A percentile compares a stretch with the other conserved stretches of the same genome.
phyloP scores from a whole-genome alignment of 2,329 filamentous ascomycete genomes.

The Dactylonectria estremocensis region DNA sequence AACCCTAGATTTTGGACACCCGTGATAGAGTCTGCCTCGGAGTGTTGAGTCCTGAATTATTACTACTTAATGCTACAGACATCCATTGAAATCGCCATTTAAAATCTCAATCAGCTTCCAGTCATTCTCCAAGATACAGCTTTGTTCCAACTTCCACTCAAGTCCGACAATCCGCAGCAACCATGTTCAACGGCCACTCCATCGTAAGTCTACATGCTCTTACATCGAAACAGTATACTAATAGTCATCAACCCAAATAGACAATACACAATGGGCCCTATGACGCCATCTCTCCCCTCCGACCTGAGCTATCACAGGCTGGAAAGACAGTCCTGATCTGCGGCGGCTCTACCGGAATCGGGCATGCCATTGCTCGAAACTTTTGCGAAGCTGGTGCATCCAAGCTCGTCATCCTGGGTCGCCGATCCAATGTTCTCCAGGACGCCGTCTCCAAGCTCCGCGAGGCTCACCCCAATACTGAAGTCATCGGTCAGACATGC shows the following conservation, averaged over 20 bases:
- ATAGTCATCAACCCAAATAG: neutral
- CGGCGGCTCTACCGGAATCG: conserved; percentile 77
- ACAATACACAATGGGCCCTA: conserved; percentile 54
- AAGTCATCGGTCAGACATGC: conserved; percentile 6
- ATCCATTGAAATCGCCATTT: neutral
- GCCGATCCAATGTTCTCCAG: conserved; percentile 29
- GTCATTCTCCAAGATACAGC: neutral
- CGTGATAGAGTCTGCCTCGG: neutral
- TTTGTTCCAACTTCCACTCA: neutral
- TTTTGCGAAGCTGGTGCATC: conserved; percentile 61
- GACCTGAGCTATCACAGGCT: conserved; percentile 57
- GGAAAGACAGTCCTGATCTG: conserved; percentile 75
- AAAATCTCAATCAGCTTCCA: neutral
- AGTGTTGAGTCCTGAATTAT: neutral
- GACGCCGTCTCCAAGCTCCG: conserved; percentile 26
- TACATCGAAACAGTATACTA: neutral
- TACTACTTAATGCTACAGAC: neutral
- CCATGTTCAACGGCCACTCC: conserved; percentile 2
- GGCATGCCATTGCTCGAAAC: conserved; percentile 73
- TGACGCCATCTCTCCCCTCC: conserved; percentile 54
- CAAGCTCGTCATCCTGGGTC: conserved; percentile 56
- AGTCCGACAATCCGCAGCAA: neutral
- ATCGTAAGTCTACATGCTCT: neutral
- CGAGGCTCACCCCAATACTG: conserved; percentile 24
- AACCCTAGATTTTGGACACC: neutral